These are phyloP conservation scores for Podila epigama DNA, from an alignment of 192 early-diverging fungal genomes.

Conservation along the genomic window DNA sequence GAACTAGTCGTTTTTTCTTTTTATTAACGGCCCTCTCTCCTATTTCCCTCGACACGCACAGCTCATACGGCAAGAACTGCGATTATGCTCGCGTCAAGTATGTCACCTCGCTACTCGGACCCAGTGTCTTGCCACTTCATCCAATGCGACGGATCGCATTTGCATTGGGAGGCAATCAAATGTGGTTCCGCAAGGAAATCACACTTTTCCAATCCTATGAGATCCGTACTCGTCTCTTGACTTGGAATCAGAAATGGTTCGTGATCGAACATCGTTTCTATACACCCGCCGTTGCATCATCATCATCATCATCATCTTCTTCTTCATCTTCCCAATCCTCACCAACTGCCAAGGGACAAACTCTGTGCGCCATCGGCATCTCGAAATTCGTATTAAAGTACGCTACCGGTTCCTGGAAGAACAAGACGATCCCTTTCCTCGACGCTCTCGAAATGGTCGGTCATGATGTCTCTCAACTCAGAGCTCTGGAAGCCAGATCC, in stretches of 20 bases:
- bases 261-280: slow-evolving; percentile 55
- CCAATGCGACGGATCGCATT: slow-evolving; percentile 36
- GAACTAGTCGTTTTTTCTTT: not conserved
- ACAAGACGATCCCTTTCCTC: slow-evolving; percentile 49
- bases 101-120: slow-evolving; percentile 43
- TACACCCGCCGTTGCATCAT: too few species aligned
- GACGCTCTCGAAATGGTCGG: slow-evolving; percentile 48
- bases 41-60: not conserved
- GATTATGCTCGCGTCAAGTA: slow-evolving; percentile 45
- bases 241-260: slow-evolving; percentile 62
- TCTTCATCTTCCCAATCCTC: too few species aligned
- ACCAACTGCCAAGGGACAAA: not conserved
- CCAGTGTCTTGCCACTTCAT: slow-evolving; percentile 37
- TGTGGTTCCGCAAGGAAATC: slow-evolving; percentile 58
- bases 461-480: slow-evolving; percentile 29
- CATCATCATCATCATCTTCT: too few species aligned
- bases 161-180: slow-evolving; percentile 51
- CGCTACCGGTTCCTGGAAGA: slow-evolving; percentile 32
- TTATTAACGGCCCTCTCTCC: not conserved
- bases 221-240: slow-evolving; percentile 51
- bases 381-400: slow-evolving; percentile 49
- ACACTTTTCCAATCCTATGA: slow-evolving; percentile 53
- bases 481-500: slow-evolving; percentile 24
- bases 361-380: slow-evolving; percentile 39
- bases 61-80: slow-evolving; percentile 43